Percentiles rank a stretch among this genome's conserved stretches.
These are phyloP conservation scores for Nannochloris sp. DNA, from an alignment of 139 green algal genomes.

Conservation along the genomic window DNA sequence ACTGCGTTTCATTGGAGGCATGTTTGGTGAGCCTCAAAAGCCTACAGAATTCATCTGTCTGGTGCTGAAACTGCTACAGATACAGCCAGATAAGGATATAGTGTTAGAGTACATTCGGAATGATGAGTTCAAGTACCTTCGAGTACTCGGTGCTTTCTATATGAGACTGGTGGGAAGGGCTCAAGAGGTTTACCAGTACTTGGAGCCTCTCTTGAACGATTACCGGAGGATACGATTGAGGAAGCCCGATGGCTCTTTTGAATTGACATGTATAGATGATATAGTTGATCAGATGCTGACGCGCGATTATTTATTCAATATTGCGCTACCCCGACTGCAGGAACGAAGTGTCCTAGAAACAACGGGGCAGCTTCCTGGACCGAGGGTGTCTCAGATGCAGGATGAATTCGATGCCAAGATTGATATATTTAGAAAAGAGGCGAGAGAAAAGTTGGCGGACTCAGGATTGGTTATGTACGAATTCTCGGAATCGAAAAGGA, in stretches of 20 bases:
- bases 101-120: conserved; percentile 98
- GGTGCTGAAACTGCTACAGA: conserved; percentile 95
- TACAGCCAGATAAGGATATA: conserved; percentile 96
- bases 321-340: conserved; percentile 79
- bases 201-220: conserved; percentile 97
- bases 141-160: conserved; percentile 90
- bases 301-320: conserved; percentile 89
- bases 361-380: conserved; percentile 46
- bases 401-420: conserved; percentile 67
- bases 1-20: conserved; percentile 62
- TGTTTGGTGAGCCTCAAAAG: conserved; percentile 72
- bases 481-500: conserved; percentile 11
- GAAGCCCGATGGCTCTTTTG: conserved; percentile 51
- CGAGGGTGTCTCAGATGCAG: conserved; percentile 60
- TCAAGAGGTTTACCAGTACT: conserved; percentile 90
- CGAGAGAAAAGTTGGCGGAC: not conserved
- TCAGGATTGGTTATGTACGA: conserved; percentile 10
- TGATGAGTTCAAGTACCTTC: conserved; percentile 95
- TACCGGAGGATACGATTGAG: conserved; percentile 73
- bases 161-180: conserved; percentile 82
- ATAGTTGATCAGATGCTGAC: conserved; percentile 81
- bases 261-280: conserved; percentile 76
- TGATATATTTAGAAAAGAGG: conserved; percentile 3
- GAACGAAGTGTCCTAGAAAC: conserved; percentile 54
- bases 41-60: conserved; percentile 92